A percentile compares a stretch with the other conserved stretches of the same genome.
Conservation (phyloP, 2,329 filamentous ascomycete genomes). For the Elsinoe perseae region DNA sequence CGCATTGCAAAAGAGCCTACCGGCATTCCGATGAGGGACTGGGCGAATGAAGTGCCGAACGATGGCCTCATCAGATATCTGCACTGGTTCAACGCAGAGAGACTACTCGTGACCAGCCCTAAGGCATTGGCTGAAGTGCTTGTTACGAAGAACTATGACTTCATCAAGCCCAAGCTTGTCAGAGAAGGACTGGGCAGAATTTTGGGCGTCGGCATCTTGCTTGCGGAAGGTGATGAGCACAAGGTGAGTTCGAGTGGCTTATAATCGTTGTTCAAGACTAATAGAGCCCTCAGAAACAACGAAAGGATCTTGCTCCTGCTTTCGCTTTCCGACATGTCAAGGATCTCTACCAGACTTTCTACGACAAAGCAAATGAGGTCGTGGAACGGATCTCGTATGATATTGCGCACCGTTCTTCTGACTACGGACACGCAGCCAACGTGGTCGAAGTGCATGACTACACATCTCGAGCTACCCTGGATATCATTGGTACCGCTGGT, state of each 20-base stretch:
- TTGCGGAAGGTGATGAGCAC: conserved; percentile 88
- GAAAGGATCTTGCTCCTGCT: conserved; percentile 42
- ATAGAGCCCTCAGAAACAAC: conserved; percentile 31
- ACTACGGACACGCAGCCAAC: conserved; percentile 27
- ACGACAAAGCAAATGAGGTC: conserved; percentile 41
- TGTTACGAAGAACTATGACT: conserved; percentile 45
- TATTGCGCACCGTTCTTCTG: conserved; percentile 24
- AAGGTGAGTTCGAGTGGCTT: conserved; percentile 40
- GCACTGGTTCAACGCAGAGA: conserved; percentile 40
- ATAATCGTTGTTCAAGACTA: background rate
- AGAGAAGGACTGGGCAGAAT: conserved; percentile 52
- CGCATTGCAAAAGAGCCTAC: conserved; percentile 36
- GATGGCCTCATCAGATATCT: conserved; percentile 49
- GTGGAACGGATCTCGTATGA: conserved; percentile 27
- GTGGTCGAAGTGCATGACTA: conserved; percentile 40
- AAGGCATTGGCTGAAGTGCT: conserved; percentile 44
- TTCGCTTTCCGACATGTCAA: conserved; percentile 46
- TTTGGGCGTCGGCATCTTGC: conserved; percentile 62
- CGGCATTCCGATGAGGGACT: conserved; percentile 41
- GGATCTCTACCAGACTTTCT: conserved; percentile 43
- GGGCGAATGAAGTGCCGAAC: conserved; percentile 48
- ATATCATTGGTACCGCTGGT: conserved; percentile 52
- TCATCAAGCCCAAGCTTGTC: conserved; percentile 41
- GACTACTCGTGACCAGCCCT: conserved; percentile 40
- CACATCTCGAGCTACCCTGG: conserved; percentile 47